Base-by-base conservation (phyloP, 257 asterid species). In the Pogostemon cablin region DNA sequence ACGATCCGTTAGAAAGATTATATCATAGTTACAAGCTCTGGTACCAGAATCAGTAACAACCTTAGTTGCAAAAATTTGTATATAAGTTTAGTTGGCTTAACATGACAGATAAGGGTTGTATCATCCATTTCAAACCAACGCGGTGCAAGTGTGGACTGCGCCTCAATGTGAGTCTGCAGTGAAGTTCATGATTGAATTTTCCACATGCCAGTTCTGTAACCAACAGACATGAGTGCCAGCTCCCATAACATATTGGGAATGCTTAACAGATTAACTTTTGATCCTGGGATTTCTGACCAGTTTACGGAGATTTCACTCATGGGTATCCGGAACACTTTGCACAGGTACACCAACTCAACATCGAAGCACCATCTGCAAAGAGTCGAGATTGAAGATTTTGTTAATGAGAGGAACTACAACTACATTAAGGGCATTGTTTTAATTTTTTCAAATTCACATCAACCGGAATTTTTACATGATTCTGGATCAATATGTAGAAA, bases 211-310 rank as follows among this genome's bases (percentile, higher is more conserved):
- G 84, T 83, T 80, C 96, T 85, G 71, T 91, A 91, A 44, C 96
- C 99, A 65, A 89, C 63, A 17, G 96, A 87, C 96, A 91, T 87
- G 73, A 93, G 85, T 38, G 96, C 96, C 83, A 91, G 59, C 83
- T 93, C 99, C 99, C 99, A 89, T 77, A 93, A 76, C 98, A 93
- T 93, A 77, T 89, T 86, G 3, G 98, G 99, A 77, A 93, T 89
- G 82, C 98, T 93, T 9, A 87, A 67, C 58, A 89, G 60, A 75
- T 88, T 93, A 46, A 93, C 96, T 86, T 91, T 93, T 0, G 99
- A 91, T 74, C 98, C 98, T 0, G 96, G 99, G 40, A 93, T 91
- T 82, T 93, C 99, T 7, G 82, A 71, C 99, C 99, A 93, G 59
- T 73, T 91, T 5, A 93, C 98, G 0, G 98, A 87, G 74, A 86